Base-by-base conservation (phyloP, 345 rosid species). In the Citrus trifoliata region DNA sequence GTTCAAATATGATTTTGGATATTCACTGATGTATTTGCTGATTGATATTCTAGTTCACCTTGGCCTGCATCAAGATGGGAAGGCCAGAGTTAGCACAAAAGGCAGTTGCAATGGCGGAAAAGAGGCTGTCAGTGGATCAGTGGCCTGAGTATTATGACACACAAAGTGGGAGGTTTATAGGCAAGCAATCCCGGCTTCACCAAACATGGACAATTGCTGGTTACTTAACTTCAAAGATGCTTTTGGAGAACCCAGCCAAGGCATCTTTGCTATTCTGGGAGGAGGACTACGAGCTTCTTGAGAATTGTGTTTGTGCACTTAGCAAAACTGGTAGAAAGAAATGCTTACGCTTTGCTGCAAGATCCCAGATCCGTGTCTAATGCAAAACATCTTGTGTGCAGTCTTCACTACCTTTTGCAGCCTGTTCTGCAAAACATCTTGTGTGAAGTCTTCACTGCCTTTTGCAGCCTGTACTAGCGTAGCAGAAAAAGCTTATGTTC, bases 81-180 rank as follows among this genome's bases (percentile, higher is more conserved):
- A 95, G 83, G 84, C 85, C 87, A 4, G 98, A 84, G 55, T 76
- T 92, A 42, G 99, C 97, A n/a, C 79, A 78, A 76, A 93, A 85
- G 86, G 98, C 97, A 1, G 88, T 93, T 8, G 58, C 85, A 72
- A 78, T 87, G 81, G 98, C 95, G 0, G 98, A 95, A 89, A 79
- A 87, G 84, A 92, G 92, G 83, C 85, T 95, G 51, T 76, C 82
- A 7, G 84, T 27, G 25, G 98, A 93, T 76, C 70, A 83, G 24
- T 95, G 98, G 98, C 98, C 99, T 1, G 99, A 95, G 79, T 95
- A 95, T 79, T 93, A 95, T 6, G 98, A 96, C 88, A 93, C 90
- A 0, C 86, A 64, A 61, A 85, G 87, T 27, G 98, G 98, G 76
- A 91, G 89, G 75, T 93, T 93, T 64, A 80, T 92, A 16, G 97